phyloP scores from a whole-genome alignment of 306 rosid species.

The Vigna trinervia region DNA sequence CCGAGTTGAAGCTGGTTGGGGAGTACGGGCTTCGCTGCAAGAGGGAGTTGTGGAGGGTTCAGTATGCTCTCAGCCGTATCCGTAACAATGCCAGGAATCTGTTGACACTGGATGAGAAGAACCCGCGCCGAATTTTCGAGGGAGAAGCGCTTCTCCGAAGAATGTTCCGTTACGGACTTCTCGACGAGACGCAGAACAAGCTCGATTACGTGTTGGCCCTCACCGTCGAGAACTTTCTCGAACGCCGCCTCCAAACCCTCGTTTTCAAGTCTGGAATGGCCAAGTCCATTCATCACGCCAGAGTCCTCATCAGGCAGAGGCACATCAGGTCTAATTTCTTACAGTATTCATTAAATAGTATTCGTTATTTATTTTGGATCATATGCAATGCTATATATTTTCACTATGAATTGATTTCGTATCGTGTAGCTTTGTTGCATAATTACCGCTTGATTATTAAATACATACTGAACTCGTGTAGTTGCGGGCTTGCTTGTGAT shows the following conservation, averaged over 20 bases:
- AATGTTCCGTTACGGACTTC: conserved; percentile 65
- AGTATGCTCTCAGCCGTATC: conserved; percentile 67
- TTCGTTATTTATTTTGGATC: not conserved
- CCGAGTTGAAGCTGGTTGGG: conserved; percentile 67
- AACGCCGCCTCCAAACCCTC: conserved; percentile 71
- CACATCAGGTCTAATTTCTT: conserved; percentile 55
- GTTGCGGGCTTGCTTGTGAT: too few species aligned
- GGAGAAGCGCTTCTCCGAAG: conserved; percentile 70
- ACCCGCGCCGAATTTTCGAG: conserved; percentile 70
- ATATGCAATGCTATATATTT: not conserved
- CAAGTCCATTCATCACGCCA: conserved; percentile 71
- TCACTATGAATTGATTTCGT: not conserved
- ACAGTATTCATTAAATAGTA: not conserved
- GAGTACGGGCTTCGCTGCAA: conserved; percentile 75
- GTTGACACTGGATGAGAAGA: conserved; percentile 70
- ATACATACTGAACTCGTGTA: not conserved
- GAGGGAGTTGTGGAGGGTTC: conserved; percentile 76
- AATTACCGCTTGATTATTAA: not conserved
- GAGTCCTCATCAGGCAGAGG: conserved; percentile 71
- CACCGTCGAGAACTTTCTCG: conserved; percentile 71
- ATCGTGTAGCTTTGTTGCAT: not conserved
- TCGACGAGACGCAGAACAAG: conserved; percentile 72
- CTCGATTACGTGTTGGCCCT: conserved; percentile 73
- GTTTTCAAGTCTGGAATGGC: conserved; percentile 76
- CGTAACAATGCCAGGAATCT: conserved; percentile 67